These are phyloP conservation scores for Globisporangium parvum DNA, from an alignment of 352 stramenopile species.

Conservation along the genomic window DNA sequence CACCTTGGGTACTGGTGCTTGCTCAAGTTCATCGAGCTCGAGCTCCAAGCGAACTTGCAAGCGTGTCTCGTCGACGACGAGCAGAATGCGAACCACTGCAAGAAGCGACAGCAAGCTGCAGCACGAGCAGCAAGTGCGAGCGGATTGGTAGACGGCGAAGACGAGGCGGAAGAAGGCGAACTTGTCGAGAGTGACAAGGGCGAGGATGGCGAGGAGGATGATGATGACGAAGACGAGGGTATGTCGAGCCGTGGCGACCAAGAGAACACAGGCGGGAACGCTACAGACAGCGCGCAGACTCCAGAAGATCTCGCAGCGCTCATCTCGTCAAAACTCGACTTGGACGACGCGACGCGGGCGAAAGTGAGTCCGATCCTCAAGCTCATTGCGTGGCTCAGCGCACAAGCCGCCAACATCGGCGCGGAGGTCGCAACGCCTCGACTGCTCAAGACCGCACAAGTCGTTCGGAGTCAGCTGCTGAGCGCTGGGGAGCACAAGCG, in stretches of 20 bases:
- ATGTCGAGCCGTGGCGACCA: no score
- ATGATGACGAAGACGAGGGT: not conserved
- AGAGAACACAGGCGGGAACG: not conserved
- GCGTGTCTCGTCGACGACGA: conserved; percentile 56
- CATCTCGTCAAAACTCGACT: conserved; percentile 23
- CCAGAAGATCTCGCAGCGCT: conserved; percentile 7
- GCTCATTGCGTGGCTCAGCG: conserved; percentile 40
- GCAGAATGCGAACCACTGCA: conserved; percentile 53
- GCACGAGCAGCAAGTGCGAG: not conserved
- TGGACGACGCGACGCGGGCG: conserved; percentile 25
- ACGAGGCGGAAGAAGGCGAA: conserved; percentile 19
- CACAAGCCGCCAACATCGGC: conserved; percentile 23
- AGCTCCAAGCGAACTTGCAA: conserved; percentile 66
- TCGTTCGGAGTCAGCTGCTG: conserved; percentile 42
- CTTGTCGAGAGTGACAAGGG: conserved; percentile 14
- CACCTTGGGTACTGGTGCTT: conserved; percentile 76
- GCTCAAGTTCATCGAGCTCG: conserved; percentile 73
- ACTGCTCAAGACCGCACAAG: conserved; percentile 43
- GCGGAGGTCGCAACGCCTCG: conserved; percentile 38
- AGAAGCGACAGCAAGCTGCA: conserved; percentile 22
- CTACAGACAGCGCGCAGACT: not conserved
- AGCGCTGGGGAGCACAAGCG: conserved; percentile 24
- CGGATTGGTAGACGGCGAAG: conserved; percentile 25
- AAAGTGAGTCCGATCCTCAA: conserved; percentile 58
- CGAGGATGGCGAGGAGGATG: not conserved